These are phyloP conservation scores for Multifurca ochricompacta DNA, from an alignment of 768 basidiomycete species.

Conservation along the genomic window DNA sequence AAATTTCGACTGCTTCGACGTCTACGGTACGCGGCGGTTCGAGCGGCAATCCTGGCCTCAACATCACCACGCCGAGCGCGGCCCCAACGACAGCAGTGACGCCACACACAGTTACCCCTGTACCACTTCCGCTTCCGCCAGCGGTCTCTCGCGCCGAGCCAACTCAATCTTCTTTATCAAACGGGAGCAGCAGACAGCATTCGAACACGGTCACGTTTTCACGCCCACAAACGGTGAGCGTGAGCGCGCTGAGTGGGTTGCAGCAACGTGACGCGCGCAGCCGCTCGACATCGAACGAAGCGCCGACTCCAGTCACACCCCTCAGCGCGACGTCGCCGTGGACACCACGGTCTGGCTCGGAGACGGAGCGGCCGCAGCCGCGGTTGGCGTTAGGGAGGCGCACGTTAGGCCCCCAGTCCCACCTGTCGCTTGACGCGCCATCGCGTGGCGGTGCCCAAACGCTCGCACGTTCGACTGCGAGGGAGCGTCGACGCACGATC, in stretches of 20 bases:
- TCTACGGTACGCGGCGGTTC: slow-evolving; percentile 39
- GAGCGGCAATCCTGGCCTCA: slow-evolving; percentile 35
- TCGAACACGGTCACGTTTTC: slow-evolving; percentile 52
- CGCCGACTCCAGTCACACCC: slow-evolving; percentile 26
- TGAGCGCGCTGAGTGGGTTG: slow-evolving; percentile 46
- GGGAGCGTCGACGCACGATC: slow-evolving; percentile 42
- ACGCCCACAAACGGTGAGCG: slow-evolving; percentile 47
- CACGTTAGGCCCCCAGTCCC: slow-evolving; percentile 34
- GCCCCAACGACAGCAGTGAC: slow-evolving; percentile 54
- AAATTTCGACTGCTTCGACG: slow-evolving; percentile 37
- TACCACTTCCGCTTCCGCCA: slow-evolving; percentile 26
- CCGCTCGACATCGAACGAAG: slow-evolving; percentile 31
- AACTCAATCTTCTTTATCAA: slow-evolving; percentile 28
- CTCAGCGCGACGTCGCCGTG: slow-evolving; percentile 32
- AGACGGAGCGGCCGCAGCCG: slow-evolving; percentile 42
- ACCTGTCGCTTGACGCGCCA: slow-evolving; percentile 39
- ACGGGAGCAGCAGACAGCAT: slow-evolving; percentile 26
- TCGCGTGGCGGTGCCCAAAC: slow-evolving; percentile 29
- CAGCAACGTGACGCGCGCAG: slow-evolving; percentile 43
- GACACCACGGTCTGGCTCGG: slow-evolving; percentile 36
- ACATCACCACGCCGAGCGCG: slow-evolving; percentile 46
- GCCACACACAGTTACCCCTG: slow-evolving; percentile 48
- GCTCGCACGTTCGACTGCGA: slow-evolving; percentile 28
- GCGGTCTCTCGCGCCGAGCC: slow-evolving; percentile 45
- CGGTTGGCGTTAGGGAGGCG: slow-evolving; percentile 27